Conservation (phyloP, 1,284 basidiomycete genomes). For the Tilletiaria anomala region DNA sequence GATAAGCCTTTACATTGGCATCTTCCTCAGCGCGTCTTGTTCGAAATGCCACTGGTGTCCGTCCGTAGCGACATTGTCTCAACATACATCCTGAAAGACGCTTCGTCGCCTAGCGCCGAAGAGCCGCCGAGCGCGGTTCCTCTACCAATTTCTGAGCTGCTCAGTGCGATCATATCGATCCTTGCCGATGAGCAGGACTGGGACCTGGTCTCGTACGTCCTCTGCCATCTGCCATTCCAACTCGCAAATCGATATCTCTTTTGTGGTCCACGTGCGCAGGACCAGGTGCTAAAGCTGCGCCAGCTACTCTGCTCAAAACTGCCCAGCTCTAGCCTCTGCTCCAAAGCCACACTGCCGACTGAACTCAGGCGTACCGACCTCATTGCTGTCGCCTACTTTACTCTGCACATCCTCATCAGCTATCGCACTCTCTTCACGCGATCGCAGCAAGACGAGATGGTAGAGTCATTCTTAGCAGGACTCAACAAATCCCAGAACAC, state of each 20-base stretch:
- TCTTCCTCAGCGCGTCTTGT: slow-evolving; percentile 59
- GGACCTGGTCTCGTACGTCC: slow-evolving; percentile 83
- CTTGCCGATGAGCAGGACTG: slow-evolving; percentile 68
- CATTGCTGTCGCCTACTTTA: slow-evolving; percentile 74
- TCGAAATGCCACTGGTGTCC: slow-evolving; percentile 46
- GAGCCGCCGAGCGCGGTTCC: slow-evolving; percentile 16
- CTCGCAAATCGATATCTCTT: slow-evolving; percentile 91
- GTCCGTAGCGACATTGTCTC: slow-evolving; percentile 45
- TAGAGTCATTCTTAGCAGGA: slow-evolving; percentile 70
- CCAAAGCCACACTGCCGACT: no score
- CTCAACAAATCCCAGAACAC: slow-evolving; percentile 59
- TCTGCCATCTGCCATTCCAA: slow-evolving; percentile 81
- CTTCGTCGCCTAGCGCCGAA: no score
- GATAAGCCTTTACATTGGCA: slow-evolving; percentile 53
- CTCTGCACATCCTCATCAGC: slow-evolving; percentile 72
- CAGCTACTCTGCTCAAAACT: slow-evolving; percentile 58
- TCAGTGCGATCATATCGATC: slow-evolving; percentile 54
- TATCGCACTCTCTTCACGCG: slow-evolving; percentile 67
- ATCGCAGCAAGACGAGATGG: slow-evolving; percentile 52
- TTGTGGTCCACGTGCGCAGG: slow-evolving; percentile 67
- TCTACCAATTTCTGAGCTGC: slow-evolving; percentile 66
- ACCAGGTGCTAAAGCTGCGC: slow-evolving; percentile 54
- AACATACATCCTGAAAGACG: slow-evolving; percentile 39
- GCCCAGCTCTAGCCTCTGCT: no score
- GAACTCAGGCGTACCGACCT: no score